phyloP scores from a whole-genome alignment of 2,329 filamentous ascomycete species.

The Colletotrichum lupini region DNA sequence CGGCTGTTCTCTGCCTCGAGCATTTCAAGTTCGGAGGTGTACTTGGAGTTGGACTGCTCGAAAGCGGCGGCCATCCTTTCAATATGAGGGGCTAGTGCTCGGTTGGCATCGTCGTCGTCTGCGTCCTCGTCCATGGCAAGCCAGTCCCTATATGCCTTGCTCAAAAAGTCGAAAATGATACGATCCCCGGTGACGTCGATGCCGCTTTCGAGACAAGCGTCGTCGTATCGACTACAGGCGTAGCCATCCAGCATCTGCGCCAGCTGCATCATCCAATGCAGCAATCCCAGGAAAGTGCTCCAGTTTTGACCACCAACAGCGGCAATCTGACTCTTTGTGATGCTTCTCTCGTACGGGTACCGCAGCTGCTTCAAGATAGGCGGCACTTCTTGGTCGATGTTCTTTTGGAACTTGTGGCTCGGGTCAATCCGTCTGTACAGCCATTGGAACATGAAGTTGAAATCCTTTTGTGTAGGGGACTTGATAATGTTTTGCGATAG shows the following conservation, averaged over 20 bases:
- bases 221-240: constrained; percentile 81
- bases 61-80: constrained; percentile 90
- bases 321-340: constrained; percentile 94
- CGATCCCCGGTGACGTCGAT: constrained; percentile 89
- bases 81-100: constrained; percentile 83
- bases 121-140: constrained; percentile 91
- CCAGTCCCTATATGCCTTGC: constrained; percentile 92
- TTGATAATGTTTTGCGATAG: constrained; percentile 92
- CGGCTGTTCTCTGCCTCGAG: constrained; percentile 88
- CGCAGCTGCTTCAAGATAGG: constrained; percentile 91
- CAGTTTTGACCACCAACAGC: constrained; percentile 98
- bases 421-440: constrained; percentile 96
- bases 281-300: constrained; percentile 90
- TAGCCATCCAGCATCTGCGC: constrained; percentile 94
- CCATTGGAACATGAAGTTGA: constrained; percentile 98
- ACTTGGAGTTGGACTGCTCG: constrained; percentile 84
- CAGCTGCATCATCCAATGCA: constrained; percentile 99
- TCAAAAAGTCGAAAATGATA: constrained; percentile 94
- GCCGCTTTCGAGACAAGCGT: constrained; percentile 88
- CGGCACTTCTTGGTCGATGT: constrained; percentile 94
- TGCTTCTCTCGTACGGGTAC: constrained; percentile 94
- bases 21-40: constrained; percentile 83
- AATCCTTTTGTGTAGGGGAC: constrained; percentile 97
- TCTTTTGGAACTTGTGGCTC: constrained; percentile 91
- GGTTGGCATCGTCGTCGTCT: constrained; percentile 84